Evolutionary conservation across 768 basidiomycete genomes (phyloP), one percentile per base, ranked within the genome.

Genomic region (Chalciporus sphaerocephalus): DNA sequence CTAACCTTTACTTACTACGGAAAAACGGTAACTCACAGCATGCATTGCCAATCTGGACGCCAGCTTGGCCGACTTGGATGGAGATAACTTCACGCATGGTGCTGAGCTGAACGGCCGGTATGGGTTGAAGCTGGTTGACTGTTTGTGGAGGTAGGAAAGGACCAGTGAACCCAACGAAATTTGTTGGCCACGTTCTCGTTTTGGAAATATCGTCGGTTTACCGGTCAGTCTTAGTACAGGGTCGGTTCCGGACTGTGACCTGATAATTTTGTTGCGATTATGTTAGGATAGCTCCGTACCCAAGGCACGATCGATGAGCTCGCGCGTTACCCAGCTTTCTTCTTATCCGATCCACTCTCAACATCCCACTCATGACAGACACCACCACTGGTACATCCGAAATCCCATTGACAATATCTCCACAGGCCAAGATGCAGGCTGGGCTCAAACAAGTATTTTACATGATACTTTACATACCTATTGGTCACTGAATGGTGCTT

Each of bases 21-120:
- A 35, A 38, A 33, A 5, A 38, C 16, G 40, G 47, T 13, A 28
- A 76, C 87, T 73, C 64, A 90, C 94, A 95, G 76, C 92, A 98
- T 56, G 95, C 92, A 71, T 96, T 97, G 58, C 87, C 87, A 54
- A 90, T 90, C 68, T 91, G 87, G 48, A 91, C 83, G 76, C 92
- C 92, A 67, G 95, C 95, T 76, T 99, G 95, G 55, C 94, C 94
- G 61, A 96, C 91, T 64, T 96, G 92, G 56, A 96, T 73, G 65
- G 91, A 94, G 71, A 96, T 94, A 64, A 96, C 92, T 84, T 90
- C 87, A 70, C 87, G 85, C 87, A 90, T 89, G 67, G 40, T 65
- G 23, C 41, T 43, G 40, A 48, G 30, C 53, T 41, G 47, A 38
- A 55, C 40, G 42, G 21, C 37, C 24, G 21, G 39, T 38, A 42